Evolutionary conservation across 768 basidiomycete genomes (phyloP), one percentile per base, ranked within the genome.

Genomic region (Termitomyces sp.): DNA sequence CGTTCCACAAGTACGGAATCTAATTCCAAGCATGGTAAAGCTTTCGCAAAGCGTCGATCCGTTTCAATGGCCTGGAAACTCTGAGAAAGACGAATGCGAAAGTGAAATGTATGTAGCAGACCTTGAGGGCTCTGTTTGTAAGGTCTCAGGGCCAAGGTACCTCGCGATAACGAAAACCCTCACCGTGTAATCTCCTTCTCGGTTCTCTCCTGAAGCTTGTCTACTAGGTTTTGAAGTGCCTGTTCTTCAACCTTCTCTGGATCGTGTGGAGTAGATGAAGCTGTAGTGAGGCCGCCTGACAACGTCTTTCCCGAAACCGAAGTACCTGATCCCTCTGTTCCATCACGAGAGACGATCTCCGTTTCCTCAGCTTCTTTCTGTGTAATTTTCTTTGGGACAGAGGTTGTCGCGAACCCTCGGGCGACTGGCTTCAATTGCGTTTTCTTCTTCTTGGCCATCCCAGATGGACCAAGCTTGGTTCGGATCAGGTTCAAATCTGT

Each of bases 391-490:
- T 92, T 92, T 31, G 90, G 88, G 28, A 92, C 79, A 12, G 92
- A 93, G 20, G 86, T 88, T 5, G 91, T 91, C 45, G 87, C 85
- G 65, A 93, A 92, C 16, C 89, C 90, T 55, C 92, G 84, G 42
- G 71, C 81, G 42, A 88, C 76, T 22, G 87, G 83, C 72, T 89
- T 91, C 64, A 88, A 69, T 68, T 90, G 86, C 6, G 85, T 83
- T 74, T 90, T 93, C 80, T 87, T 93, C 77, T 90, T 92, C 78
- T 92, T 93, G 59, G 85, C 77, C 89, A 90, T 90, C 55, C 59
- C 64, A 47, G 60, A 62, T 62, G 62, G 61, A 62, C 66, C 65
- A 65, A 62, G 61, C 51, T 52, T 44, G 29, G 28, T 33, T 44
- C 33, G 56, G 22, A 20, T 46, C 24, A 24, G 52, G 33, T 15